Conservation (phyloP, 768 basidiomycete species). For the Rhodosporidiobolus sp. region DNA sequence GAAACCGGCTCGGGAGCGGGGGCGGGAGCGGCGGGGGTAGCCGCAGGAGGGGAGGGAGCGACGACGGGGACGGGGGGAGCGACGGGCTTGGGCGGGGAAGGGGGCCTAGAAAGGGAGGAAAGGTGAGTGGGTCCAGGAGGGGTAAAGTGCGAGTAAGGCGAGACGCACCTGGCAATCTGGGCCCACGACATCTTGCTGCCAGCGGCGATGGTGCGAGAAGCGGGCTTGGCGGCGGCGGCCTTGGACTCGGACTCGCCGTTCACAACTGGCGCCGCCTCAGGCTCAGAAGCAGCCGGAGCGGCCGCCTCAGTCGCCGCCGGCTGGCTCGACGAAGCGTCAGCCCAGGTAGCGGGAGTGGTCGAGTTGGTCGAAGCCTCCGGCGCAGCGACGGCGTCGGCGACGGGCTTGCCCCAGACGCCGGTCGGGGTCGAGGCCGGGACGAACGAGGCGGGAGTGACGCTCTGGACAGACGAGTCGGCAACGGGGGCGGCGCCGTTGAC, state of each 20-base stretch:
- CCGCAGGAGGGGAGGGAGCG: conserved; percentile 11
- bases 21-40: conserved; percentile 5
- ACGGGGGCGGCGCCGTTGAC: conserved; percentile 11
- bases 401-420: conserved; percentile 33
- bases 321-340: neutral
- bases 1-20: conserved; percentile 19
- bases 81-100: conserved; percentile 27
- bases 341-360: conserved; percentile 18
- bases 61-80: conserved; percentile 22
- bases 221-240: conserved; percentile 3
- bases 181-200: conserved; percentile 40
- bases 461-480: conserved; percentile 9
- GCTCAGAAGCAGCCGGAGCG: conserved; percentile 1
- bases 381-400: conserved; percentile 3
- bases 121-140: neutral
- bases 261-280: neutral
- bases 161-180: conserved; percentile 26
- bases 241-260: conserved; percentile 4
- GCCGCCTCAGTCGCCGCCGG: neutral
- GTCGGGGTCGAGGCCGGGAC: conserved; percentile 30
- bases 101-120: conserved; percentile 12
- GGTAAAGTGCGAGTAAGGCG: no score
- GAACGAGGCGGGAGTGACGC: conserved; percentile 22
- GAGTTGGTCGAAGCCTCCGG: neutral
- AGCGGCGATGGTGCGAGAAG: conserved; percentile 29